Evolutionary conservation across 2,329 filamentous ascomycete species (phyloP), one percentile per base, ranked within the genome.

Genomic region (Neonectria faginata): DNA sequence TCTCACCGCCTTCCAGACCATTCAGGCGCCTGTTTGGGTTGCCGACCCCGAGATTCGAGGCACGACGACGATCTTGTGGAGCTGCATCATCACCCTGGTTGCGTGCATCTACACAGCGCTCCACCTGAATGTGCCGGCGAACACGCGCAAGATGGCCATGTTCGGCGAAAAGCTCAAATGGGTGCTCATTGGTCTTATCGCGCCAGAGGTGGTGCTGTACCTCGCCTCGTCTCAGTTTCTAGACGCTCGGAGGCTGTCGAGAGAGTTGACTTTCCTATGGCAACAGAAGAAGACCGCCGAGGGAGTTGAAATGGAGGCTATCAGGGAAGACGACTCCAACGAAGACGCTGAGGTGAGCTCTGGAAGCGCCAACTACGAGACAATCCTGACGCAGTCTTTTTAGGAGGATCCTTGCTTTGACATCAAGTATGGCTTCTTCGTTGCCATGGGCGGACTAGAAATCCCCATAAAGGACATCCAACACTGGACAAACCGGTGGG

Each of bases 101-200:
- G 69, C 79, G 0, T 81, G 78, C 64, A 75, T 79, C 7, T 80
- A 76, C 65, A 74, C 76, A 4, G 77, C 77, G 2, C 58, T 82
- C 3, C 78, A 81, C 58, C 68, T 80, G 4, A 80, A 81, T 45
- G 70, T 82, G n/a, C 76, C 76, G 1, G 14, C 48, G 44, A 45
- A 57, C 47, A 58, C 56, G 1, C 18, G 58, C 14, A 56, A 57
- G 57, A 48, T 68, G 22, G 25, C 55, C 10, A 8, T 63, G 10
- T 11, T 68, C 1, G 18, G 52, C 7, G 62, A 62, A 10, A 76
- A 77, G 61, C 14, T 71, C 5, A 64, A 65, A 47, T 80, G 78
- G 78, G 69, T 75, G 10, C 5, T 75, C 0, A 58, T 76, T 0
- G 74, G 73, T 0, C 67, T 80, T 2, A 65, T 79, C 25, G 70